Evolutionary conservation across 179 eudicot genomes (phyloP).

Genomic region (Silene vulgaris): DNA sequence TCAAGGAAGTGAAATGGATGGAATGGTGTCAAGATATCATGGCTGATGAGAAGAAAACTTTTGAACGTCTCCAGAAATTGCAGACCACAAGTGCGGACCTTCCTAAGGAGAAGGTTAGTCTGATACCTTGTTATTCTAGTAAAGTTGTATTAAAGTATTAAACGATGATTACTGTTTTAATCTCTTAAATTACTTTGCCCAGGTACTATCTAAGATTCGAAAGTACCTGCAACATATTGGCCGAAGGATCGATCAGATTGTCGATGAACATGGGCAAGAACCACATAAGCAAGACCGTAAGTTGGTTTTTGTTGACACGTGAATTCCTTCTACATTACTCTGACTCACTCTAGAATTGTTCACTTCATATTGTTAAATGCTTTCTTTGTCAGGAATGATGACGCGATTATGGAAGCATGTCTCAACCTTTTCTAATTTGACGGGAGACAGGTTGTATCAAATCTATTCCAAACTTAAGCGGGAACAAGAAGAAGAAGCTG

Average conservation of each 20-base stretch:
- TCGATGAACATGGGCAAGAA: slow-evolving; percentile 55
- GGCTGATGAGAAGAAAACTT: slow-evolving; percentile 71
- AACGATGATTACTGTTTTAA: background rate
- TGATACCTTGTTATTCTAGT: background rate
- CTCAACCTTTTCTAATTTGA: slow-evolving; percentile 78
- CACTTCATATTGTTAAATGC: background rate
- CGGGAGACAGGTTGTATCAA: slow-evolving; percentile 79
- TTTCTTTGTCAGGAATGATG: slow-evolving; percentile 60
- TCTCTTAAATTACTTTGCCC: slow-evolving; percentile 12
- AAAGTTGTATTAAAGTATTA: background rate
- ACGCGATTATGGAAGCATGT: slow-evolving; percentile 93
- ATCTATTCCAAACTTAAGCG: slow-evolving; percentile 88
- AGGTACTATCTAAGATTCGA: slow-evolving; percentile 88
- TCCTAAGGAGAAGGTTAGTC: slow-evolving; percentile 86
- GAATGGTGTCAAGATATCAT: slow-evolving; percentile 99
- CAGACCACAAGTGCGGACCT: slow-evolving; percentile 88
- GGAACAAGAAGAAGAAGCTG: slow-evolving; percentile 58
- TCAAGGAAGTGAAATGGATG: slow-evolving; percentile 99
- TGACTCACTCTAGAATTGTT: background rate
- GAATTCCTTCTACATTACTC: background rate
- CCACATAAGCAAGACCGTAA: slow-evolving; percentile 77
- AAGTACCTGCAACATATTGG: slow-evolving; percentile 92
- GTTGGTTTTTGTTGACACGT: slow-evolving; percentile 20
- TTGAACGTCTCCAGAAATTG: slow-evolving; percentile 78
- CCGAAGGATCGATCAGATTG: slow-evolving; percentile 75